Evolutionary conservation across 352 stramenopile genomes (phyloP).

Genomic region (Globisporangium perplexum): DNA sequence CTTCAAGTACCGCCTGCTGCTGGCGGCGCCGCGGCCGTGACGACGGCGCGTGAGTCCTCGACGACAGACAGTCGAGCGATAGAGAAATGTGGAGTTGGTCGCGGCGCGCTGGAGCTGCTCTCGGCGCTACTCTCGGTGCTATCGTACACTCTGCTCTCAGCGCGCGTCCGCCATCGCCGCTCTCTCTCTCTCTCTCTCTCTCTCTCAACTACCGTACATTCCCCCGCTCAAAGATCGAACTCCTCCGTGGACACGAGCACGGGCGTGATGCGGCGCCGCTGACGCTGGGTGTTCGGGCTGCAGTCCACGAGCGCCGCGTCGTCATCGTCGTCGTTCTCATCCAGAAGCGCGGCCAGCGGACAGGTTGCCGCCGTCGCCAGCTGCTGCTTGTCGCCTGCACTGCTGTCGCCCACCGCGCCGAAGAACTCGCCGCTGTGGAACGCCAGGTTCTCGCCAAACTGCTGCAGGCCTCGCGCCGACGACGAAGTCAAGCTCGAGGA

Average conservation of each 20-base stretch:
- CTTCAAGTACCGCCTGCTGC: slow-evolving; percentile 63
- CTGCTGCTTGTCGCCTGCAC: not conserved
- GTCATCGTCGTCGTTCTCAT: slow-evolving; percentile 21
- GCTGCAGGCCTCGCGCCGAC: slow-evolving; percentile 22
- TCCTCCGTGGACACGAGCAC: slow-evolving; percentile 46
- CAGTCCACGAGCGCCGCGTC: slow-evolving; percentile 8
- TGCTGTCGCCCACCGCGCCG: not conserved
- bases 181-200: slow-evolving; percentile 1
- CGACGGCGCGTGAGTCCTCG: no score
- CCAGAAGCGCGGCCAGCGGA: slow-evolving; percentile 13
- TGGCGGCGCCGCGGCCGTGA: slow-evolving; percentile 20
- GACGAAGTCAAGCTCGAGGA: slow-evolving; percentile 12
- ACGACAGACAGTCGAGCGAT: no score
- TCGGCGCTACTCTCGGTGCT: not conserved
- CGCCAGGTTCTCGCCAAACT: slow-evolving; percentile 35
- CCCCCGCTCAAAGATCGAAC: slow-evolving; percentile 37
- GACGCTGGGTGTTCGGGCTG: slow-evolving; percentile 24
- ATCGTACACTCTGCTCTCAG: slow-evolving; percentile 3
- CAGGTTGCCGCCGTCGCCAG: not conserved
- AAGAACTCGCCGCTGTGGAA: slow-evolving; percentile 18
- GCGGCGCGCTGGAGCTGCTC: not conserved
- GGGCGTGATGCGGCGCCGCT: slow-evolving; percentile 47
- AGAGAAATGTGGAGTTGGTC: not conserved
- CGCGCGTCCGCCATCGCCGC: not conserved
- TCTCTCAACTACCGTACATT: not conserved